These are phyloP conservation scores for Termitomyces sp. DNA, from an alignment of 768 basidiomycete species.

Conservation along the genomic window DNA sequence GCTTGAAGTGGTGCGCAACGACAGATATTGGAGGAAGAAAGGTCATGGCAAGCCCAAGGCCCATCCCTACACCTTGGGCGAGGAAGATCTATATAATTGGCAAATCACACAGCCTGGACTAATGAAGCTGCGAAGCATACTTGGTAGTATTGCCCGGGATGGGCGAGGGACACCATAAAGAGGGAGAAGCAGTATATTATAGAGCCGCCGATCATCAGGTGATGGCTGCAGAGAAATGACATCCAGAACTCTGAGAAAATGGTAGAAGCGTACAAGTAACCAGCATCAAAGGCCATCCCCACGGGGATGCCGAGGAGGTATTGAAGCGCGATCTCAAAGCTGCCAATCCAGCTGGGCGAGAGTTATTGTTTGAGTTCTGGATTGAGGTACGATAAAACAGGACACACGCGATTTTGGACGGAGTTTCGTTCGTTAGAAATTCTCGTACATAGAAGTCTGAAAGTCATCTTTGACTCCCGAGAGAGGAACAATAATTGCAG, in stretches of 20 bases:
- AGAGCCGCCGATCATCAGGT: constrained; percentile 32
- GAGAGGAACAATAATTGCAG: neutral
- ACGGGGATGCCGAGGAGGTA: constrained; percentile 20
- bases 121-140: constrained; percentile 3
- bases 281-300: constrained; percentile 24
- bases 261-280: constrained; percentile 18
- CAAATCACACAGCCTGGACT: neutral
- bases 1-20: constrained; percentile 31
- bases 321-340: constrained; percentile 29
- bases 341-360: constrained; percentile 23
- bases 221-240: constrained; percentile 18
- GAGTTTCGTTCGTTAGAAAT: constrained; percentile 13
- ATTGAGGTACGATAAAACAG: too few species aligned
- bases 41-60: constrained; percentile 25
- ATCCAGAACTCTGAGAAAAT: neutral
- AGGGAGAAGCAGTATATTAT: constrained; percentile 31
- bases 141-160: constrained; percentile 29
- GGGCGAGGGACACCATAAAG: constrained; percentile 32
- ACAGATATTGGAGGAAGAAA: constrained; percentile 34
- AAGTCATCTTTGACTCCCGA: neutral
- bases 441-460: constrained; percentile 14
- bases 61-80: constrained; percentile 30
- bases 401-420: constrained; percentile 13
- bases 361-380: neutral
- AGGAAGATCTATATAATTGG: constrained; percentile 24